Conservation (phyloP, 1,284 basidiomycete genomes). For the Ustilago esculenta region DNA sequence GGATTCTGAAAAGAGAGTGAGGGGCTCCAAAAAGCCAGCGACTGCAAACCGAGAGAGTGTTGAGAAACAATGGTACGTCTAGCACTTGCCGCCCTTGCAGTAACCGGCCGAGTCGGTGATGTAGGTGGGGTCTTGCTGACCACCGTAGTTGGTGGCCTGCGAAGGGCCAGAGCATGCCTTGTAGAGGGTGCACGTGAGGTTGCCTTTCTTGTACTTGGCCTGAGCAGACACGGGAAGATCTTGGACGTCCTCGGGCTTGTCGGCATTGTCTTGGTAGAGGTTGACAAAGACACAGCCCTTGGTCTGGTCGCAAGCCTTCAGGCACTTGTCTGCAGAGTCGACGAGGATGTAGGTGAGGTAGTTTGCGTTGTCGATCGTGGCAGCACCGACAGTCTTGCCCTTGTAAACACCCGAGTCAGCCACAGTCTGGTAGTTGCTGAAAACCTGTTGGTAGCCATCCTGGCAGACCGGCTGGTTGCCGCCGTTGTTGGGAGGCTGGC, state of each 20-base stretch:
- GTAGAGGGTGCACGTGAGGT: conserved; percentile 50
- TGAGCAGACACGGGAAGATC: conserved; percentile 26
- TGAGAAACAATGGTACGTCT: too few relatives aligned
- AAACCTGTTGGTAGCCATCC: conserved; percentile 21
- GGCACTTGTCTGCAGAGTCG: conserved; percentile 21
- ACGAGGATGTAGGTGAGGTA: conserved; percentile 48
- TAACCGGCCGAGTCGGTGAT: conserved; percentile 38
- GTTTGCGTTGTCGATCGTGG: conserved; percentile 40
- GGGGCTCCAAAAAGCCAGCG: too few relatives aligned
- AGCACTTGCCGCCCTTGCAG: conserved; percentile 44
- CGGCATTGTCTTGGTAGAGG: conserved; percentile 46
- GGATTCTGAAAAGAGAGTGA: too few relatives aligned
- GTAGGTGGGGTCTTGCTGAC: conserved; percentile 49
- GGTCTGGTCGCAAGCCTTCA: conserved; percentile 28
- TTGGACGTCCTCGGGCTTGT: conserved; percentile 1
- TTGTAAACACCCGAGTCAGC: conserved; percentile 27
- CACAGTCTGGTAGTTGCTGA: conserved; percentile 27
- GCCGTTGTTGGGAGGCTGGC: background rate
- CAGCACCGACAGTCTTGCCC: conserved; percentile 35
- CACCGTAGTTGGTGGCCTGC: conserved; percentile 43
- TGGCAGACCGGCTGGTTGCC: conserved; percentile 17
- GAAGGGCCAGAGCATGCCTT: conserved; percentile 25
- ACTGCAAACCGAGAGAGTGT: too few relatives aligned
- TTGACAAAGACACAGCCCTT: conserved; percentile 42
- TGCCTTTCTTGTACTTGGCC: conserved; percentile 31